Evolutionary conservation across 768 basidiomycete species (phyloP).

Genomic region (Naganishia friedmannii): DNA sequence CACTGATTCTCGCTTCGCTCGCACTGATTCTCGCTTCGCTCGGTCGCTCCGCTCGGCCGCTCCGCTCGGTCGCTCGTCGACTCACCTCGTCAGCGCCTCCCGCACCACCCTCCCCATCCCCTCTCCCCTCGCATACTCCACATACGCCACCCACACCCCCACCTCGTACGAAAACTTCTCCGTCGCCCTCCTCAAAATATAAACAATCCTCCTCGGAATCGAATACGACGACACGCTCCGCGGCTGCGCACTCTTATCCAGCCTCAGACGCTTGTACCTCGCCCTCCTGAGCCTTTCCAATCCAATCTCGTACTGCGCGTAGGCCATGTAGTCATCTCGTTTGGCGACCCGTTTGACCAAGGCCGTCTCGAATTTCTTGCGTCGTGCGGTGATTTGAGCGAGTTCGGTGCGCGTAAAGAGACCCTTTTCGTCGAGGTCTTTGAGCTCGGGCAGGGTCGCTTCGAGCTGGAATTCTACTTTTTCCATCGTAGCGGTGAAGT

Average conservation of each 20-base stretch:
- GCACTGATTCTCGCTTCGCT: background rate
- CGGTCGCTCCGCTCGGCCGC: background rate
- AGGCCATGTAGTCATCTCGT: constrained; percentile 83
- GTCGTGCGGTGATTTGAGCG: constrained; percentile 76
- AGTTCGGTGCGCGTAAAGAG: constrained; percentile 81
- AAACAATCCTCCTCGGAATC: constrained; percentile 76
- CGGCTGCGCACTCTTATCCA: constrained; percentile 49
- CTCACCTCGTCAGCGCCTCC: constrained; percentile 75
- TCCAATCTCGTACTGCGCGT: constrained; percentile 86
- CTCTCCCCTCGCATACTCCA: constrained; percentile 75
- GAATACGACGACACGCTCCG: constrained; percentile 78
- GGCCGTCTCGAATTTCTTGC: constrained; percentile 77
- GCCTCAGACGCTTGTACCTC: constrained; percentile 59
- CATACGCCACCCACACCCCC: constrained; percentile 82
- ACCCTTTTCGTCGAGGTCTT: constrained; percentile 79
- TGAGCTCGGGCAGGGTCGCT: constrained; percentile 95
- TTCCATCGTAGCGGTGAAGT: constrained; percentile 64
- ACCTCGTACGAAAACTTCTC: constrained; percentile 85
- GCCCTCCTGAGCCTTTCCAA: constrained; percentile 77
- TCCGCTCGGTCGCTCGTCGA: constrained; percentile 10
- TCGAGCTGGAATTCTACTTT: constrained; percentile 90
- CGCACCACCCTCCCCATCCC: constrained; percentile 75
- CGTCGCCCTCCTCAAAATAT: constrained; percentile 85
- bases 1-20: background rate
- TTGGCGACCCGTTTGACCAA: constrained; percentile 78